Conservation (phyloP, 768 basidiomycete species). For the Rhizopogon vinicolor region DNA sequence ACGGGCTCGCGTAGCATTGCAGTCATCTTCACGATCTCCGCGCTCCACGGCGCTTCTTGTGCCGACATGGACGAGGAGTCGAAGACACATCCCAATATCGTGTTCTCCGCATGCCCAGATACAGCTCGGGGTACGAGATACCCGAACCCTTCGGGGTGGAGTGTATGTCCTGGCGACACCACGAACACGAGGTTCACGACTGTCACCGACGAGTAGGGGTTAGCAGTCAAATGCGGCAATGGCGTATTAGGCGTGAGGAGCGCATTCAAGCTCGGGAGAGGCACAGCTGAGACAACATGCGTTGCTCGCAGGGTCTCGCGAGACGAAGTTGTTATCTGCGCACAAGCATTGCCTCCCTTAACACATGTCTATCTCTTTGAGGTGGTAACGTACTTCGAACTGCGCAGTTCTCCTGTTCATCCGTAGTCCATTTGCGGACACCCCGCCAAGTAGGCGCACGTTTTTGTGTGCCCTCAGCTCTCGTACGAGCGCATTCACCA, state of each 20-base stretch:
- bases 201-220: conserved; percentile 75
- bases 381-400: conserved; percentile 39
- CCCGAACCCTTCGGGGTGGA: conserved; percentile 89
- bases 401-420: conserved; percentile 26
- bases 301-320: conserved; percentile 38
- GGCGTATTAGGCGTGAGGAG: conserved; percentile 35
- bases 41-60: conserved; percentile 40
- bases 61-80: conserved; percentile 73
- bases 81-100: conserved; percentile 82
- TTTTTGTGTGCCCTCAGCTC: conserved; percentile 45
- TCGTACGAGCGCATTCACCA: conserved; percentile 53
- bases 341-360: neutral
- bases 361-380: conserved; percentile 1
- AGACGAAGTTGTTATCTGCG: conserved; percentile 30
- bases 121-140: conserved; percentile 85
- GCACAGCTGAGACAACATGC: conserved; percentile 75
- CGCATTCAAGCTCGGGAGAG: conserved; percentile 48
- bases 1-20: conserved; percentile 90
- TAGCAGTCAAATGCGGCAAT: conserved; percentile 65
- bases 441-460: conserved; percentile 50
- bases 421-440: conserved; percentile 33
- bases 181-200: conserved; percentile 88
- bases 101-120: conserved; percentile 40
- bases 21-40: conserved; percentile 69
- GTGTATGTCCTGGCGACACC: conserved; percentile 29